phyloP scores from a whole-genome alignment of 202 grass and related monocot species.

The Musa balbisiana region DNA sequence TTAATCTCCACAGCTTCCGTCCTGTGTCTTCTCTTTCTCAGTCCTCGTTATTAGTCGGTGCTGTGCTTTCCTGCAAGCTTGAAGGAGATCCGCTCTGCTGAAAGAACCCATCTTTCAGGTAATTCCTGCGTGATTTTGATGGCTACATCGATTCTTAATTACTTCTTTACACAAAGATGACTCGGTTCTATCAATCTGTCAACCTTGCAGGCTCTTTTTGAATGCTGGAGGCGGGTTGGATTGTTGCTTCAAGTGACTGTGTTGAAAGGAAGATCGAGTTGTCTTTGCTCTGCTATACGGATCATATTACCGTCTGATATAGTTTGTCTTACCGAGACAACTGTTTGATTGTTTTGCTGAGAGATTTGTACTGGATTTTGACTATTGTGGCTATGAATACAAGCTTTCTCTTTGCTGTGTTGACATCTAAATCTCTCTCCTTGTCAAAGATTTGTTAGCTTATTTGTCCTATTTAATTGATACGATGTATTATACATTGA shows the following conservation, averaged over 20 bases:
- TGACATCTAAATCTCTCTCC: too few species aligned
- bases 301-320: background rate
- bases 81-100: background rate
- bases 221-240: background rate
- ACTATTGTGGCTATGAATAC: too few species aligned
- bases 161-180: background rate
- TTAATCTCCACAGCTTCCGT: background rate
- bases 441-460: too few species aligned
- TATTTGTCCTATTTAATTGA: too few species aligned
- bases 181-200: background rate
- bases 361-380: too few species aligned
- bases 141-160: too few species aligned
- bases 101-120: background rate
- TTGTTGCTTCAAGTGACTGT: background rate
- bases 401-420: too few species aligned
- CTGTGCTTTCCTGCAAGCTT: background rate
- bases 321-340: background rate
- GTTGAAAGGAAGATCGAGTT: background rate
- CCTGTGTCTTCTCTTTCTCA: background rate
- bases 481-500: too few species aligned
- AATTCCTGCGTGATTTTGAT: background rate
- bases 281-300: background rate
- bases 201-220: background rate
- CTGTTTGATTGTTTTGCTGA: too few species aligned
- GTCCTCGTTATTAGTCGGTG: background rate